Conservation (phyloP, 495 filamentous ascomycete genomes). For the Cercophora sp. region DNA sequence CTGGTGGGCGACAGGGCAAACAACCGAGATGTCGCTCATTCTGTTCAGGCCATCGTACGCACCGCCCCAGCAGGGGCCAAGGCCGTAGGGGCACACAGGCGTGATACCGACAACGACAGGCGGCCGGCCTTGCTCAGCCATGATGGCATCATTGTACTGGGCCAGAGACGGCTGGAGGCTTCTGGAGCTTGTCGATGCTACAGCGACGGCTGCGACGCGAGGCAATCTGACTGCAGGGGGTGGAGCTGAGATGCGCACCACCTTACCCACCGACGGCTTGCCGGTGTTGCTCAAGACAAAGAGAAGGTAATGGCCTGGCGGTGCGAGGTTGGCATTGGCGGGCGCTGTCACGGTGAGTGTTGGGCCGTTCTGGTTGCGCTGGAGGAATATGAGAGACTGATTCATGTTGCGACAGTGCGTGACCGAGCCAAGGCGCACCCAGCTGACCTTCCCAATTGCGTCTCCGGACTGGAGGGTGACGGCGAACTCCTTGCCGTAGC, state of each 20-base stretch:
- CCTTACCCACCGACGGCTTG: neutral
- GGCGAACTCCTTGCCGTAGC: conserved; percentile 4
- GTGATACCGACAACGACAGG: conserved; percentile 8
- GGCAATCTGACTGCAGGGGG: neutral
- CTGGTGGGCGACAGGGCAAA: conserved; percentile 6
- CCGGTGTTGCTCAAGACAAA: neutral
- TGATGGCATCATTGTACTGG: neutral
- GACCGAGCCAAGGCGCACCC: conserved; percentile 10
- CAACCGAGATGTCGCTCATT: conserved; percentile 5
- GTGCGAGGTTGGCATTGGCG: conserved; percentile 7
- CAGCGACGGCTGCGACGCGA: neutral
- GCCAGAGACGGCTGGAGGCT: neutral
- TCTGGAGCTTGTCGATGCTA: too few species aligned
- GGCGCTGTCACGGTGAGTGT: conserved; percentile 5
- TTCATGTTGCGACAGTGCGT: conserved; percentile 13
- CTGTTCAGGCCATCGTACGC: conserved; percentile 5
- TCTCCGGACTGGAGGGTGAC: conserved; percentile 3
- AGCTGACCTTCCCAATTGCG: conserved; percentile 4
- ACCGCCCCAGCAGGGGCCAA: conserved; percentile 12
- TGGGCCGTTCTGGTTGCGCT: neutral
- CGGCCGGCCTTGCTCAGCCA: neutral
- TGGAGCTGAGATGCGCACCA: conserved; percentile 5
- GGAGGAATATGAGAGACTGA: conserved; percentile 11
- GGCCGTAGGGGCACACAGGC: conserved; percentile 10
- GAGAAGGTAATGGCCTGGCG: conserved; percentile 12